A percentile compares a stretch with the other conserved stretches of the same genome.
Evolutionary conservation across 1,139 yeast genomes (phyloP).

Genomic region (Zygotorulaspora mrakii): DNA sequence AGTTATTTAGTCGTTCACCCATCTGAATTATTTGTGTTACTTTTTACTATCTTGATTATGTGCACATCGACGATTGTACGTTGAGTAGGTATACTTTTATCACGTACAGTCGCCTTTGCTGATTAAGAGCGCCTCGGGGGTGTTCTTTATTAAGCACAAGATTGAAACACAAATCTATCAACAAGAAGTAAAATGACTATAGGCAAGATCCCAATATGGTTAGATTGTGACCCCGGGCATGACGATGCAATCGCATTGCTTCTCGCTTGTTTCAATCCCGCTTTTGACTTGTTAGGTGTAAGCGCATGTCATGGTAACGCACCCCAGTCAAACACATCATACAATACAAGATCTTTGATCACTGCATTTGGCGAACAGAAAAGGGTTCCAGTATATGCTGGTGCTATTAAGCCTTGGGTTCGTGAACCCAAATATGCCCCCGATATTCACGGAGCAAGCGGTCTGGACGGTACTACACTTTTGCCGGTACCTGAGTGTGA

Average conservation of each 20-base stretch:
- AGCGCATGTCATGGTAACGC: conserved; percentile 85
- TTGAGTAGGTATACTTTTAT: too few species aligned
- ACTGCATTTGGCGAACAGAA: conserved; percentile 50
- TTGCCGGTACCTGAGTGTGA: conserved; percentile 47
- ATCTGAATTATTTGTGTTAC: too few species aligned
- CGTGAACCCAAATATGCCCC: conserved; percentile 49
- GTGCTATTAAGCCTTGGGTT: conserved; percentile 55
- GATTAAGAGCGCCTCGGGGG: too few species aligned
- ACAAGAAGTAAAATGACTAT: conserved; percentile 19
- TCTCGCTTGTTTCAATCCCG: conserved; percentile 56
- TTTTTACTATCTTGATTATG: too few species aligned
- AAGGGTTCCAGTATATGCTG: conserved; percentile 63
- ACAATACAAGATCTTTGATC: conserved; percentile 62
- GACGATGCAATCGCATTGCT: conserved; percentile 82
- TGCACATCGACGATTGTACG: too few species aligned
- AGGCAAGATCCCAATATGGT: conserved; percentile 59
- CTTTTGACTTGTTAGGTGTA: conserved; percentile 61
- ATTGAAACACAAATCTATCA: too few species aligned
- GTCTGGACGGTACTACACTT: conserved; percentile 67
- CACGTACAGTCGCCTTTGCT: too few species aligned
- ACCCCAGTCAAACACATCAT: conserved; percentile 60
- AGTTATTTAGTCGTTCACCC: too few species aligned
- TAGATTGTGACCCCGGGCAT: conserved; percentile 94
- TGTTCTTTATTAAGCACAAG: too few species aligned
- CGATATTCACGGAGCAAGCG: conserved; percentile 68